Evolutionary conservation across 2,329 filamentous ascomycete species (phyloP), one percentile per base, ranked within the genome.

Genomic region (Xylogone sp.): DNA sequence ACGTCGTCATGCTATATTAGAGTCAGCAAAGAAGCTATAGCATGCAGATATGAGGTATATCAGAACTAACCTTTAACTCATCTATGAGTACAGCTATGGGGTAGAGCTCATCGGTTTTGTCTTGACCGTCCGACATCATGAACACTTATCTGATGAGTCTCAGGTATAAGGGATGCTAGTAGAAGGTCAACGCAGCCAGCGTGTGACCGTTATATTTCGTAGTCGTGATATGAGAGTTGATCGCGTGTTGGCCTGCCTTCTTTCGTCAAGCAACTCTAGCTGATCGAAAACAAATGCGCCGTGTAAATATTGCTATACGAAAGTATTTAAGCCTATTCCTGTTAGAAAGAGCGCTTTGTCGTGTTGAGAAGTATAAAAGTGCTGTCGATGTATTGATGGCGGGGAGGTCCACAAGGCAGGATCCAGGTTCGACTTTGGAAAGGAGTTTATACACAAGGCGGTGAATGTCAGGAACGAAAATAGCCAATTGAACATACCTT

Each of bases 1-100:
- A 99, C 94, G 80, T 99, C 95, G 71, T 99, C 94, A 74, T 99
- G 94, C 93, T 99, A 66, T 46, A 57, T 42, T 21, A 49, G 55
- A 46, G 54, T 63, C 52, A 59, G 58, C 52, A 55, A 20, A 50
- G 48, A 45, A 51, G 45, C 47, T 45, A 45, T 46, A 53, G 46
- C 42, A 44, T 49, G 39, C 56, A 67, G 53, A 16, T 8, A 18
- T 20, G 31, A 18, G 10, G 10, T n/a, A 19, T 24, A 31, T 18
- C 12, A 48, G 16, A 19, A 21, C 73, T 66, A 83, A 96, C 92
- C 90, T 97, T 99, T 68, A 99, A 82, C 83, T 99, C 94, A 74
- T 99, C 94, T 75, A 99, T 99, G 75, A 99, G 86, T 63, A 99
- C 94, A 69, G 95, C 94, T 79, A 99, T 99, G 71, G 94, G 94